Evolutionary conservation across 208 protist species (phyloP), one percentile per base, ranked within the genome.

Genomic region (Leptomonas pyrrhocoris): DNA sequence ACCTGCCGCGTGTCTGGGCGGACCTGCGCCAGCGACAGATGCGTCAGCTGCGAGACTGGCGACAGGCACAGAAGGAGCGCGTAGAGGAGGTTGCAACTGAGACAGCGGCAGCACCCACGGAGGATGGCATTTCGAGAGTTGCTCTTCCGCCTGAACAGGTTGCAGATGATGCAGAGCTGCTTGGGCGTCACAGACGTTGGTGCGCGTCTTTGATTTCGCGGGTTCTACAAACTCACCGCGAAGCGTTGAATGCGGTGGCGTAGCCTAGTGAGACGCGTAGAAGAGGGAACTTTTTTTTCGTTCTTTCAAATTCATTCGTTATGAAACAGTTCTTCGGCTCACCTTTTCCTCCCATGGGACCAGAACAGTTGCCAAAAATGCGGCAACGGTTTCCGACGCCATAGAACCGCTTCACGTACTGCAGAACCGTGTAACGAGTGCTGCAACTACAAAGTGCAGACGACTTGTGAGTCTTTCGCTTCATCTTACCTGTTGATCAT

Each of bases 1-100:
- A 43, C 15, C 6, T 67, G 31, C 89, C 89, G 27, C 79, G 75
- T 31, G 83, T 80, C 16, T 95, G 89, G 89, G 51, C 53, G 21
- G 89, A 91, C 36, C 28, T 91, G 21, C 81, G 89, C 21, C 49
- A 80, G 27, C 76, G 80, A 25, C 53, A 84, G 34, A 67, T 78
- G 54, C 74, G 82, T 4, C 71, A 69, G 30, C 50, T 65, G 19
- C 64, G 62, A 18, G 71, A 81, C 28, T 64, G 61, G 66, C 40
- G 68, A 62, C 58, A 67, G 45, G 49, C 60, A 30, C 53, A 60
- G 27, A 58, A 78, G 56, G 74, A 74, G 38, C 48, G 53, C 18
- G 70, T 21, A 34, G 74, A 74, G n/a, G 43, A 49, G 23, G 48
- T 28, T 36, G 30, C 18, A 16, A 34, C 16, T 58, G 59, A 13